These are phyloP conservation scores for Xylona heveae DNA, from an alignment of 495 filamentous ascomycete species.

Conservation along the genomic window DNA sequence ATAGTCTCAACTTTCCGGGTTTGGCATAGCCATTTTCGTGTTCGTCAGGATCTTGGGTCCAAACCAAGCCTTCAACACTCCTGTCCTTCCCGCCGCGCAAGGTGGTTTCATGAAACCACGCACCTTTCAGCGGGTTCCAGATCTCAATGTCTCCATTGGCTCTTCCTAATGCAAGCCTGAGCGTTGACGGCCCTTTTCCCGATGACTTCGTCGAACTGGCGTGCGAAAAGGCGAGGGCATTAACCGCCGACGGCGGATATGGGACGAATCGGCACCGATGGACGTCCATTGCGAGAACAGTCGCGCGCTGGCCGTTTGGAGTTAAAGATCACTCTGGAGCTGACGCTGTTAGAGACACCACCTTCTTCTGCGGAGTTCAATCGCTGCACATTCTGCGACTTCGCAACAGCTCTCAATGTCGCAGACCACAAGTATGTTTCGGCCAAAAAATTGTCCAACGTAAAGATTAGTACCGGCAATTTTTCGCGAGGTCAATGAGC, in stretches of 20 bases:
- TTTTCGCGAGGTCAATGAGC: too few species aligned
- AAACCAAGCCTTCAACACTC: slow-evolving; percentile 75
- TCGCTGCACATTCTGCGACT: too few species aligned
- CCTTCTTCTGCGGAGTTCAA: too few species aligned
- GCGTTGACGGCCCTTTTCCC: slow-evolving; percentile 29
- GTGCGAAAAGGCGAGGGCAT: slow-evolving; percentile 84
- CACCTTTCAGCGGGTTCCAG: slow-evolving; percentile 76
- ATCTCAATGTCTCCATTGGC: slow-evolving; percentile 95
- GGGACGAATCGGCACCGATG: slow-evolving; percentile 93
- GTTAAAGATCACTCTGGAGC: too few species aligned
- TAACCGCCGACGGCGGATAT: slow-evolving; percentile 86
- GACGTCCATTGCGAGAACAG: slow-evolving; percentile 86
- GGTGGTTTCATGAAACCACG: slow-evolving; percentile 78
- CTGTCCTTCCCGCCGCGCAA: slow-evolving; percentile 68
- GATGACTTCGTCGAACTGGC: slow-evolving; percentile 31
- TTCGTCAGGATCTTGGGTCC: slow-evolving; percentile 73
- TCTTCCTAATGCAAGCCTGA: slow-evolving; percentile 73
- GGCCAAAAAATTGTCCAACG: too few species aligned
- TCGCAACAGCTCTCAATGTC: too few species aligned
- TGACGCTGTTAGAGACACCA: too few species aligned
- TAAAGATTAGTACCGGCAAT: too few species aligned
- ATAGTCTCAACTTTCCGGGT: slow-evolving; percentile 61
- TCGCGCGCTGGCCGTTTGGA: too few species aligned
- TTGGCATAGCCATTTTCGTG: slow-evolving; percentile 36
- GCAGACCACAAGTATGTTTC: too few species aligned